Evolutionary conservation across 2,329 filamentous ascomycete species (phyloP).

Genomic region (Rhynchosporium agropyri): DNA sequence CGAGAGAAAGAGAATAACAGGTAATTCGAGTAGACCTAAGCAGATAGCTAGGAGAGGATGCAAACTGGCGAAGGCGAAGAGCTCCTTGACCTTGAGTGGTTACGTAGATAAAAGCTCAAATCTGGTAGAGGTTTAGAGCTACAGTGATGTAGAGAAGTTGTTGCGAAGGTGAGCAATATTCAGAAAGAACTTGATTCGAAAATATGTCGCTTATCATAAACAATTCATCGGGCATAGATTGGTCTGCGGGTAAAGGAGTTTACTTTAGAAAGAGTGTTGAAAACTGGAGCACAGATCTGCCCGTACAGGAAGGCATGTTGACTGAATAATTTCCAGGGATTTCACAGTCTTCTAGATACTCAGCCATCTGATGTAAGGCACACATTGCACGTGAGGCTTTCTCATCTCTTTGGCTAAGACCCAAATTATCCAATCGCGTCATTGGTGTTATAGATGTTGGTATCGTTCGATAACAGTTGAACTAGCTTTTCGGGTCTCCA

Average conservation of each 20-base stretch:
- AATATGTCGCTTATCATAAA: neutral
- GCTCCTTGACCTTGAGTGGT: neutral
- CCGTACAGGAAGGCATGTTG: neutral
- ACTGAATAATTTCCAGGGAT: neutral
- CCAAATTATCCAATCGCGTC: neutral
- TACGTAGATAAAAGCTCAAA: neutral
- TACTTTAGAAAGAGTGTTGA: neutral
- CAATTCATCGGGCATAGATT: neutral
- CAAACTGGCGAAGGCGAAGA: neutral
- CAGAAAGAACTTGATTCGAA: neutral
- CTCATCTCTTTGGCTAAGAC: too few relatives aligned
- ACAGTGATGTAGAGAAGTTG: neutral
- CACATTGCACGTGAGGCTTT: too few relatives aligned
- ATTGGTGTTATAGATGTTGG: neutral
- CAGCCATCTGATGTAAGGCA: neutral
- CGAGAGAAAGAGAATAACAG: neutral
- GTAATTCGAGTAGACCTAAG: neutral
- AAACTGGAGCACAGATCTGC: neutral
- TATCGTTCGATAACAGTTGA: constrained; percentile 8
- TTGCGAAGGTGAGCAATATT: neutral
- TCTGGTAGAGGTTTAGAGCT: neutral
- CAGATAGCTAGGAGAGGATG: neutral
- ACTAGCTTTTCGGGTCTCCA: neutral
- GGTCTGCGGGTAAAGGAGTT: neutral
- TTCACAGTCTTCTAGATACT: too few relatives aligned